Percentiles rank a stretch among this genome's conserved stretches.
These are phyloP conservation scores for Biscogniauxia sp. DNA, from an alignment of 2,329 filamentous ascomycete species.

Conservation along the genomic window DNA sequence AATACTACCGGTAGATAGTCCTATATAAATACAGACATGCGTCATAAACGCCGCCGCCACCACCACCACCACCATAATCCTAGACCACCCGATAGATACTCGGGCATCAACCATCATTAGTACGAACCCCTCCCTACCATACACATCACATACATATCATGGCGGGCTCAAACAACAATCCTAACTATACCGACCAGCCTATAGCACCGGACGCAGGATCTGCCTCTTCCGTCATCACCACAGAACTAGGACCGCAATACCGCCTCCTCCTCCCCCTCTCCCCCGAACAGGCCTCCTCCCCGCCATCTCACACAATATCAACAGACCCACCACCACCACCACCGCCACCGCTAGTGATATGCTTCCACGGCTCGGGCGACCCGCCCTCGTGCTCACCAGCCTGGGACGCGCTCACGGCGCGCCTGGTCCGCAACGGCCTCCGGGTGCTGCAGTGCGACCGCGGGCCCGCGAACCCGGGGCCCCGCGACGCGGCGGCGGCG, in stretches of 20 bases:
- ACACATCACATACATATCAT: too few species aligned
- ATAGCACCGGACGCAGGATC: neutral
- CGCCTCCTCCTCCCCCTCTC: neutral
- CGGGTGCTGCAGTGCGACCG: constrained; percentile 27
- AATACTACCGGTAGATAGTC: neutral
- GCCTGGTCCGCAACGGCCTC: constrained; percentile 11
- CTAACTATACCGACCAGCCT: too few species aligned
- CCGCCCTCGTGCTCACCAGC: constrained; percentile 19
- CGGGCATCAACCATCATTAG: neutral
- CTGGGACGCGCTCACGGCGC: constrained; percentile 23
- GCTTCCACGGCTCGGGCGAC: constrained; percentile 32
- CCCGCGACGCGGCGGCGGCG: constrained; percentile 14
- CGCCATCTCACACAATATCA: neutral
- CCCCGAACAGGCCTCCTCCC: neutral
- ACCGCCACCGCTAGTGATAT: constrained; percentile 25
- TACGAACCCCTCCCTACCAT: too few species aligned
- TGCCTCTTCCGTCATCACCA: neutral
- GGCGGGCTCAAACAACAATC: too few species aligned
- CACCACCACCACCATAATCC: neutral
- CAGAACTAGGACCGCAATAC: neutral
- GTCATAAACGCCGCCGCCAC: too few species aligned
- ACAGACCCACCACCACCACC: neutral
- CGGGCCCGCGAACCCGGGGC: constrained; percentile 12
- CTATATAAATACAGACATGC: neutral
- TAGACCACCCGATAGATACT: neutral